phyloP scores from a whole-genome alignment of 1,139 yeast genomes.

The Scheffersomyces segobiensis region DNA sequence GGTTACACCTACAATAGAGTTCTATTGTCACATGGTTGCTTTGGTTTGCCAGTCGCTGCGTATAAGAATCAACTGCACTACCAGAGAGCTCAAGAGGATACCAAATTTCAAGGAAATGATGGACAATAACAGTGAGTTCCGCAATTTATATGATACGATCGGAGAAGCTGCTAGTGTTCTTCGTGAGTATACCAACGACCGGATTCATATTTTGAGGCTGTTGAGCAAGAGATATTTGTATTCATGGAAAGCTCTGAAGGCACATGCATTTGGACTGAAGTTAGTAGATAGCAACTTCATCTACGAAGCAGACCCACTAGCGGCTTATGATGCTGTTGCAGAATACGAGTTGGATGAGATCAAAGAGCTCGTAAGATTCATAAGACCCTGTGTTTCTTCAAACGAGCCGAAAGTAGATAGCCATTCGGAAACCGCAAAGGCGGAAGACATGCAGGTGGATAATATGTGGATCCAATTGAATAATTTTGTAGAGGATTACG shows the following conservation, averaged over 20 bases:
- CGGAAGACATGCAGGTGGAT: constrained; percentile 18
- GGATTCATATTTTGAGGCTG: background rate
- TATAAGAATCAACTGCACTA: constrained; percentile 2
- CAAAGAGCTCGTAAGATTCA: background rate
- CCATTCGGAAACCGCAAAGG: constrained; percentile 3
- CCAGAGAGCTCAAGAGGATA: background rate
- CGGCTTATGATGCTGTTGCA: background rate
- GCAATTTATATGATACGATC: background rate
- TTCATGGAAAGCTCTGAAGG: constrained; percentile 10
- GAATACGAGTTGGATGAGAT: background rate
- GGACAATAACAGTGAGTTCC: constrained; percentile 2
- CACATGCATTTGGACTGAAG: constrained; percentile 1
- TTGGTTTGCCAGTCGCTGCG: constrained; percentile 1
- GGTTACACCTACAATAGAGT: constrained; percentile 3
- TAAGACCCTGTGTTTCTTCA: background rate
- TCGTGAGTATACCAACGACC: background rate
- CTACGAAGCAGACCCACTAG: background rate
- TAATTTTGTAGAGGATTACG: background rate
- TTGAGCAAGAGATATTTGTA: constrained; percentile 13
- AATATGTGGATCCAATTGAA: background rate
- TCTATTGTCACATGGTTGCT: background rate
- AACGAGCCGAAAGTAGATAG: constrained; percentile 13
- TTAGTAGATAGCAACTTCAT: background rate
- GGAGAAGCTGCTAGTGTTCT: background rate
- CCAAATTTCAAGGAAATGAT: constrained; percentile 3